Base-by-base conservation (phyloP, 257 asterid species). In the Solanum ossicruentum region DNA sequence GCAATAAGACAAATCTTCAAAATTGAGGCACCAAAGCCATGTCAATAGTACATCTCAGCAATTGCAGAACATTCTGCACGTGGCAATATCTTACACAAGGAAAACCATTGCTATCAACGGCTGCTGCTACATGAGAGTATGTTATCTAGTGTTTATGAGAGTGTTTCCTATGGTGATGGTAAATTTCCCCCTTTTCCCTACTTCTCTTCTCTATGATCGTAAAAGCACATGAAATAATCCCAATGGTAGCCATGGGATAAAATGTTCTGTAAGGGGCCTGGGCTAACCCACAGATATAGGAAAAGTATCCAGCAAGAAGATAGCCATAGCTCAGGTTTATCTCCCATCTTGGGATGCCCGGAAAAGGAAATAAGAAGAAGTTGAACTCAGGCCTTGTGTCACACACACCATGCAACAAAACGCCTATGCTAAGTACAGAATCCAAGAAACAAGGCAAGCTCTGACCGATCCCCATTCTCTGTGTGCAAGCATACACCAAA, bases 391-490 rank as follows among this genome's bases (percentile, higher is more conserved):
- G 98, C 89, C 92, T 91, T 61, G 95, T 89, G 87, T 93, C 93
- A 39, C 95, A 93, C 54, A 91, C 70, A 28, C 98, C 99, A 78
- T 96, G 97, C 81, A 96, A 91, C 90, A 95, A 84, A 54, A 95
- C 92, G 60, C 98, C 98, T 32, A 85, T 80, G 89, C 98, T 91
- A 58, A 96, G 94, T 45, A 90, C 63, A 28, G 96, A 95, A 86
- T 96, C 99, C 94, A 90, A 91, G 82, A 93, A 87, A 92, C 94
- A 90, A 0, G 98, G 98, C 87, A 89, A 90, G 88, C 88, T 94
- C 63, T 91, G 92, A n/a, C 92, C 90, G n/a, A 75, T 79, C 3
- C 95, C 95, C 75, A 85, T 88, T 88, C 97, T 91, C 98, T 96
- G 98, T 96, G 98, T 79, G 57, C 61, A 86, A 32, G 78, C 41